Base-by-base conservation (phyloP, 2,329 filamentous ascomycete genomes). In the Corniculantispora saksenae region DNA sequence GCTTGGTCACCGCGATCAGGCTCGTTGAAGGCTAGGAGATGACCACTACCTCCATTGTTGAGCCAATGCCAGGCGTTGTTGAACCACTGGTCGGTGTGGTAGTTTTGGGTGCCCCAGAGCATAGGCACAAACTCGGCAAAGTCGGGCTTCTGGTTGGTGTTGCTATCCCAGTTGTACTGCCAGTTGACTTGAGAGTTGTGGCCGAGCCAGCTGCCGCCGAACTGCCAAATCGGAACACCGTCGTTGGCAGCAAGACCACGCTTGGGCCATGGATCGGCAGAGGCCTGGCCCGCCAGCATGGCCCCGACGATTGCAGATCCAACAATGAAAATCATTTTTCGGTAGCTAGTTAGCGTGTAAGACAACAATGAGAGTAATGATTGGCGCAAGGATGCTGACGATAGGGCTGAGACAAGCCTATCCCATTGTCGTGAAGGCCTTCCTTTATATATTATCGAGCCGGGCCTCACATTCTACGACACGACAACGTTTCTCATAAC, bases 181-280 rank as follows among this genome's bases (percentile, higher is more conserved):
- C 70, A 72, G 63, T 61, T 70, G 38, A 72, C 48, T 47, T 68
- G 58, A 17, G 66, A 45, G 6, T 40, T 25, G 32, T 48, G 45
- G 25, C 27, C 43, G 25, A 48, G 43, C 56, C 56, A 59, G 56
- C 56, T 48, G 51, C 70, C 35, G 66, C 71, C 43, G 66, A 67
- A 68, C 61, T 71, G 2, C 69, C 69, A 50, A 69, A 70, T 65
- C 38, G 54, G 64, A 19, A 70, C 54, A 10, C 67, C 69, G 25
- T 71, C 69, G 48, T 71, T 70, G 85, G 0, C 82, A 80, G 23
- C 80, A 85, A 62, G 88, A 87, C 72, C 77, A 82, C 65, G 81
- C 86, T 66, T 89, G 5, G 58, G 48, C 56, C 56, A 59, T 19
- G 56, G 40, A 19, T 58, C 56, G 12, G 43, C 27, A n/a, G 27